Conservation (phyloP, 805 yeast species). For the Candida orba region DNA sequence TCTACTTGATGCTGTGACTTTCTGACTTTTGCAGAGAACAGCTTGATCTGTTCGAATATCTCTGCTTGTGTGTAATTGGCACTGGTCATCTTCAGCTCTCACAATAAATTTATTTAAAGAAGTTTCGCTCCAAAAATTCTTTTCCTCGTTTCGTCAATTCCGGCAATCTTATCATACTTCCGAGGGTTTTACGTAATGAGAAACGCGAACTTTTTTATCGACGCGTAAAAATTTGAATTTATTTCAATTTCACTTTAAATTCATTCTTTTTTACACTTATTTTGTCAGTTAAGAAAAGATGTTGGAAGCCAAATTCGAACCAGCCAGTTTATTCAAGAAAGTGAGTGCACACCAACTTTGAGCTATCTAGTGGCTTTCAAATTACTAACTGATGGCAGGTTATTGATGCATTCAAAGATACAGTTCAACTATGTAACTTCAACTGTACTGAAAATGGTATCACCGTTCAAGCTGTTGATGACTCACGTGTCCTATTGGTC, state of each 20-base stretch:
- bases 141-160: too few species aligned
- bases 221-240: not conserved
- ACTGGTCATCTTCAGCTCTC: not conserved
- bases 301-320: constrained; percentile 96
- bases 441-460: constrained; percentile 94
- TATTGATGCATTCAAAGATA: constrained; percentile 89
- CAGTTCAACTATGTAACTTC: constrained; percentile 92
- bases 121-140: not conserved
- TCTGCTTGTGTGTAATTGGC: constrained; percentile 4
- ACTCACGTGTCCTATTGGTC: constrained; percentile 89
- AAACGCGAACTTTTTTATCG: too few species aligned
- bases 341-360: constrained; percentile 25
- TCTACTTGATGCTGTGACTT: not conserved
- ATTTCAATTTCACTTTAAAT: not conserved
- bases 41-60: constrained; percentile 1
- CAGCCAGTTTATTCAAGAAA: constrained; percentile 86
- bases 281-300: constrained; percentile 29
- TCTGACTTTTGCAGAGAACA: constrained; percentile 14
- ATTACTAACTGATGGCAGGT: constrained; percentile 32
- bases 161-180: too few species aligned
- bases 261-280: not conserved
- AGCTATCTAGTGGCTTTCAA: too few species aligned
- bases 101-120: too few species aligned
- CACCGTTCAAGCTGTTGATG: constrained; percentile 95
- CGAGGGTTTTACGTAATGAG: too few species aligned